Conservation (phyloP, 2,329 filamentous ascomycete genomes). For the Phyllosticta capitalensis region DNA sequence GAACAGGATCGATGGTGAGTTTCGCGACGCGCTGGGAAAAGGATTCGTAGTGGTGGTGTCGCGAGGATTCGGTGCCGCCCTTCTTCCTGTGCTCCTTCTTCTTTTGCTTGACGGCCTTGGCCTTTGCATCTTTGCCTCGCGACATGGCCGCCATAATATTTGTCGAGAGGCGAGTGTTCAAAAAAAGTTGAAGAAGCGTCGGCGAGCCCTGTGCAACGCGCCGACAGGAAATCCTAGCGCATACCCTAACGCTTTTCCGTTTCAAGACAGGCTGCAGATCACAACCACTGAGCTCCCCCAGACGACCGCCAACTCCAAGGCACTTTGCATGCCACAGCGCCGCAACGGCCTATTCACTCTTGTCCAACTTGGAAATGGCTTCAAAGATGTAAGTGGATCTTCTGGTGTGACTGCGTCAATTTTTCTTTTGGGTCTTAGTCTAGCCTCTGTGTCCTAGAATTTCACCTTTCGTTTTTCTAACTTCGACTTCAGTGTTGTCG, state of each 20-base stretch:
- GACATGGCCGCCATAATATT: constrained; percentile 36
- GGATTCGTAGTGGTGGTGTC: constrained; percentile 82
- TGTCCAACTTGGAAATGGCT: constrained; percentile 34
- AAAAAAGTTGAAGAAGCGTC: constrained; percentile 9
- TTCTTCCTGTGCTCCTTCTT: constrained; percentile 48
- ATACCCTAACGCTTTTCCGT: not conserved
- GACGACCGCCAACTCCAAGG: not conserved
- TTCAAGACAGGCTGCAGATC: not conserved
- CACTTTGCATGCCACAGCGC: not conserved
- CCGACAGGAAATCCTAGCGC: constrained; percentile 5
- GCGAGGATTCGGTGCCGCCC: constrained; percentile 62
- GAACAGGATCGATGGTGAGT: constrained; percentile 87
- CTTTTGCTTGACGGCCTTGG: constrained; percentile 55
- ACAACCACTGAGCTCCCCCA: not conserved
- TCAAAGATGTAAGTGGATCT: constrained; percentile 43
- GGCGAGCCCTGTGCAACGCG: constrained; percentile 1
- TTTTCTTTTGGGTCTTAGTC: not conserved
- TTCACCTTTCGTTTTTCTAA: not conserved
- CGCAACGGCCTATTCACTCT: not conserved
- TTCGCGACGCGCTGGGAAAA: constrained; percentile 86
- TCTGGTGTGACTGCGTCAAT: not conserved
- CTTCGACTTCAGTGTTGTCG: constrained; percentile 59
- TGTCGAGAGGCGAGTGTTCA: not conserved
- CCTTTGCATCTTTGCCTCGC: constrained; percentile 25
- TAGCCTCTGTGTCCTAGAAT: not conserved